Evolutionary conservation across 2,329 filamentous ascomycete species (phyloP).

Genomic region (Diplodia sapinea): DNA sequence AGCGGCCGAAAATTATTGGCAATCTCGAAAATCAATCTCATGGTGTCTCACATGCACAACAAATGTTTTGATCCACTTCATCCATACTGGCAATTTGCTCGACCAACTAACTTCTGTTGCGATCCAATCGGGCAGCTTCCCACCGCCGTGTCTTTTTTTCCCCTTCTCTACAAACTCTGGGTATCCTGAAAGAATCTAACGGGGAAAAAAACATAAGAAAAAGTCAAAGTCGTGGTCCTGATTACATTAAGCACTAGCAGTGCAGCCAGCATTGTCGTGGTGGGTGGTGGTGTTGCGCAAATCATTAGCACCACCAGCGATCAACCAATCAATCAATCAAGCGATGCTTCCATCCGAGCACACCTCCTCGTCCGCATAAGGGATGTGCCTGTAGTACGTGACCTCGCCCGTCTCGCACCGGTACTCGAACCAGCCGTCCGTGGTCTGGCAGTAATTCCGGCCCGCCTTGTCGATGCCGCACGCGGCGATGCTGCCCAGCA

Average conservation of each 20-base stretch:
- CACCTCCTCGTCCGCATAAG: conserved; percentile 7
- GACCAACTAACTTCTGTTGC: neutral
- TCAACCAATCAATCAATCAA: neutral
- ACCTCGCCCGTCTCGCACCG: conserved; percentile 18
- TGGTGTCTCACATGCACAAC: neutral
- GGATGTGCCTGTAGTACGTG: conserved; percentile 8
- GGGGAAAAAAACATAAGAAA: neutral
- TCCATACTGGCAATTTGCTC: neutral
- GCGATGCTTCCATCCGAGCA: conserved; percentile 17
- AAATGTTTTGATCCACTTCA: neutral
- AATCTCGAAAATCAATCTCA: neutral
- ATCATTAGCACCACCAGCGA: neutral
- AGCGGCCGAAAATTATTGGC: neutral
- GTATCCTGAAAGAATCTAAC: neutral
- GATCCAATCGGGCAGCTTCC: neutral
- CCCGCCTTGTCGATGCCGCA: conserved; percentile 13
- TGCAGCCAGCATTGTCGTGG: neutral
- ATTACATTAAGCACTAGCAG: conserved; percentile 14
- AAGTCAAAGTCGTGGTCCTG: neutral
- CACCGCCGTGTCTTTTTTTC: neutral
- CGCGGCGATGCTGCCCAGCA: neutral
- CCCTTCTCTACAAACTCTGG: neutral
- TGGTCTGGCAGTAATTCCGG: conserved; percentile 13
- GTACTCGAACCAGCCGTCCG: conserved; percentile 20
- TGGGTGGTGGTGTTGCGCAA: neutral